Evolutionary conservation across 257 asterid genomes (phyloP).

Genomic region (Solanum stenotomum): DNA sequence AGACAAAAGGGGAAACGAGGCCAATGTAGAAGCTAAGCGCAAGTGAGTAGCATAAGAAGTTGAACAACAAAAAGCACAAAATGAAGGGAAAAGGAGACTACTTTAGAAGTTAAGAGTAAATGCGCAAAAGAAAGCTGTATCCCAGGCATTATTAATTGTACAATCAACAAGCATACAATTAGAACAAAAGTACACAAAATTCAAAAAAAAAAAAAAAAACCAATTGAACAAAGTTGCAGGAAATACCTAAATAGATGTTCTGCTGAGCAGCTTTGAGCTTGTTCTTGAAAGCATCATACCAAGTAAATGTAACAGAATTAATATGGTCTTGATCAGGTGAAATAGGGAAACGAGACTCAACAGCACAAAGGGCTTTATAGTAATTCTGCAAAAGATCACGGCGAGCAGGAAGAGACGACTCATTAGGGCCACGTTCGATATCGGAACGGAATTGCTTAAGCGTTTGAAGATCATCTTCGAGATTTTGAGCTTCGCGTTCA

Average conservation of each 20-base stretch:
- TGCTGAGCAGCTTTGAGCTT: conserved; percentile 75
- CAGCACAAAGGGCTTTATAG: conserved; percentile 89
- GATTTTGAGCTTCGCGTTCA: conserved; percentile 86
- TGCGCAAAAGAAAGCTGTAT: neutral
- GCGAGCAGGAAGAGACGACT: conserved; percentile 52
- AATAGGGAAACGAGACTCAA: conserved; percentile 90
- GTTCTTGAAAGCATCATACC: conserved; percentile 93
- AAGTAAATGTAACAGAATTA: conserved; percentile 67
- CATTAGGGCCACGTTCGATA: conserved; percentile 57
- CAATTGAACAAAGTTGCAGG: neutral
- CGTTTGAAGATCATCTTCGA: conserved; percentile 79
- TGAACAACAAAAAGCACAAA: neutral
- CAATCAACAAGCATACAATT: neutral
- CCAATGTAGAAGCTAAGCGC: neutral
- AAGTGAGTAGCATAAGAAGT: neutral
- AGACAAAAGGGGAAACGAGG: neutral
- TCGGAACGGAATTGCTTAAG: conserved; percentile 68
- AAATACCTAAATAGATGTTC: conserved; percentile 76
- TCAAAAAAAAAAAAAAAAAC: neutral
- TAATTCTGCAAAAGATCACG: conserved; percentile 86
- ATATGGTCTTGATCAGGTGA: conserved; percentile 83
- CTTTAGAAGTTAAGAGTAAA: neutral
- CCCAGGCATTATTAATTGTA: neutral
- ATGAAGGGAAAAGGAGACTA: neutral
- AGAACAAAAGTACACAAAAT: neutral